Conservation (phyloP, 2,329 filamentous ascomycete genomes). For the Ascochyta clinopodiicola region DNA sequence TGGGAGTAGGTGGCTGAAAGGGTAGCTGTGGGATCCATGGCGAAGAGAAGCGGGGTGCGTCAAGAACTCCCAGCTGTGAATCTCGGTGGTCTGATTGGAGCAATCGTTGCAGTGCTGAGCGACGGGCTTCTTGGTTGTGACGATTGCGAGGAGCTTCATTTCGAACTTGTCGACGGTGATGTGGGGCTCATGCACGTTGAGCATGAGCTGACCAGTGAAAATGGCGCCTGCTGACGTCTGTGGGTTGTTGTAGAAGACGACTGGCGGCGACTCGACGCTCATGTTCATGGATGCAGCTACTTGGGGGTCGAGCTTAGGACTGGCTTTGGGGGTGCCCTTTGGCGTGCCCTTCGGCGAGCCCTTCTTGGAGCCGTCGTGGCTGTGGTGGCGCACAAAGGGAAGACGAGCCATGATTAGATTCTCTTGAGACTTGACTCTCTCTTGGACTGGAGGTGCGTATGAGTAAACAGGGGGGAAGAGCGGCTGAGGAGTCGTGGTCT, state of each 20-base stretch:
- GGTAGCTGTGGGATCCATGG: slow-evolving; percentile 74
- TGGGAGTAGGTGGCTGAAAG: slow-evolving; percentile 85
- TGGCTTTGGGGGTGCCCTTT: slow-evolving; percentile 42
- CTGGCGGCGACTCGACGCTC: slow-evolving; percentile 82
- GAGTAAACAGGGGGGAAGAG: slow-evolving; percentile 46
- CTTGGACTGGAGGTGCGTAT: slow-evolving; percentile 40
- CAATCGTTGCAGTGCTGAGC: slow-evolving; percentile 80
- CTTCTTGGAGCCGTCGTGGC: slow-evolving; percentile 23
- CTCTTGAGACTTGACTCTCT: slow-evolving; percentile 40
- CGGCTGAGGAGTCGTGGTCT: slow-evolving; percentile 26
- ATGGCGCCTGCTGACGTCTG: slow-evolving; percentile 81
- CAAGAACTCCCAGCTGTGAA: slow-evolving; percentile 80
- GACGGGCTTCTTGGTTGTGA: slow-evolving; percentile 82
- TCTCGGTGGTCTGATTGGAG: slow-evolving; percentile 70
- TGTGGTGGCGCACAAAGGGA: slow-evolving; percentile 48
- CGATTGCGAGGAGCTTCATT: slow-evolving; percentile 73
- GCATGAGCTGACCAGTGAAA: slow-evolving; percentile 80
- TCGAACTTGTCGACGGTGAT: slow-evolving; percentile 73
- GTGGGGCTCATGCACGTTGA: slow-evolving; percentile 72
- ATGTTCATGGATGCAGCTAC: slow-evolving; percentile 63
- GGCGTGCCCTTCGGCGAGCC: slow-evolving; percentile 7
- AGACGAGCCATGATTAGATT: slow-evolving; percentile 46
- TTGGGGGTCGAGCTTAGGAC: slow-evolving; percentile 44
- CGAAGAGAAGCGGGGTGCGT: slow-evolving; percentile 45
- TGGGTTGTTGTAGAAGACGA: slow-evolving; percentile 80